phyloP scores from a whole-genome alignment of 2,329 filamentous ascomycete species.

The Cladosporium colombiae region DNA sequence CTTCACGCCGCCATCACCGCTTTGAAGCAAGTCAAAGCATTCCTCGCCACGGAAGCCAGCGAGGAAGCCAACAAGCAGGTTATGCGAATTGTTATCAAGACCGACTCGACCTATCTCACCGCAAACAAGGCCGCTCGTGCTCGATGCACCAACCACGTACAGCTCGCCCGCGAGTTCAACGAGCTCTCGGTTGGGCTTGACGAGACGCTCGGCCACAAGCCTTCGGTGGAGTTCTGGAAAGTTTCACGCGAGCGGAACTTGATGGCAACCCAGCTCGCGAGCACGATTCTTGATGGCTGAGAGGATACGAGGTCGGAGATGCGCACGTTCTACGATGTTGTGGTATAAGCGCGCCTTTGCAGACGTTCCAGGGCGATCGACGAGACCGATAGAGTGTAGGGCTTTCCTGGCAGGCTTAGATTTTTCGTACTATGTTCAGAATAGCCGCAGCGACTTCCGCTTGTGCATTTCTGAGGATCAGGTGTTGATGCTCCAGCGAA shows the following conservation, averaged over 20 bases:
- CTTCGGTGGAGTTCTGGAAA: background rate
- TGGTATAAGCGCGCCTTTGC: too few species aligned
- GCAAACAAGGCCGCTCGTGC: background rate
- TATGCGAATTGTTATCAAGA: slow-evolving; percentile 31
- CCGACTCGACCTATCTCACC: slow-evolving; percentile 37
- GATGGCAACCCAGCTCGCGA: background rate
- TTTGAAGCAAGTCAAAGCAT: slow-evolving; percentile 18
- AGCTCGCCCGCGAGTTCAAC: background rate
- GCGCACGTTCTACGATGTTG: too few species aligned
- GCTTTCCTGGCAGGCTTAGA: too few species aligned
- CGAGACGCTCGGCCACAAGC: background rate
- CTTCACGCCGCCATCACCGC: slow-evolving; percentile 28
- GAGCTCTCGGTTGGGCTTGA: background rate
- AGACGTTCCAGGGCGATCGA: too few species aligned
- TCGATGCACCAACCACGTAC: background rate
- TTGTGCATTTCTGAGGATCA: too few species aligned
- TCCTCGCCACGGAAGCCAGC: slow-evolving; percentile 19
- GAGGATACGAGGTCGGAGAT: background rate
- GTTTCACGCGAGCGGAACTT: background rate
- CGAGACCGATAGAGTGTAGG: too few species aligned
- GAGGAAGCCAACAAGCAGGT: background rate
- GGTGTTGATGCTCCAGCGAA: too few species aligned
- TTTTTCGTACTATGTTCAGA: too few species aligned
- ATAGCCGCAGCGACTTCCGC: too few species aligned
- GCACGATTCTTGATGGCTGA: background rate